Conservation (phyloP, 495 filamentous ascomycete genomes). For the Ramalina intermedia region DNA sequence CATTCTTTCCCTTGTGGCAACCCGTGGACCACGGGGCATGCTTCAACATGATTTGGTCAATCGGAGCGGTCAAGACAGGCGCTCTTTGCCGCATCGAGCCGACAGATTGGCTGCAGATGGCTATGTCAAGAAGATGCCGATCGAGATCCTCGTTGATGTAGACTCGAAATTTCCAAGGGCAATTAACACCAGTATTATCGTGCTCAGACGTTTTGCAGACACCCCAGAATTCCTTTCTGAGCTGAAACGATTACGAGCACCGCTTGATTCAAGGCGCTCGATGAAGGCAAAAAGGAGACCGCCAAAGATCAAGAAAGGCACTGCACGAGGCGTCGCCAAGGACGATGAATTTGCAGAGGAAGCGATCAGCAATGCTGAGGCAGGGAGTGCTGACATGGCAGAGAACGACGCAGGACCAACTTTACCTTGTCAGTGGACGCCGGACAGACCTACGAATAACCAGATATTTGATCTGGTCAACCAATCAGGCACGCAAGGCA, state of each 20-base stretch:
- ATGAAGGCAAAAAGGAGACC: background rate
- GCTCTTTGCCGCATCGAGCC: constrained; percentile 72
- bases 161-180: constrained; percentile 52
- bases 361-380: background rate
- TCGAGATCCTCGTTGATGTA: constrained; percentile 34
- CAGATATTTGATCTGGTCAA: constrained; percentile 40
- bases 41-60: constrained; percentile 63
- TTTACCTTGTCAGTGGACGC: constrained; percentile 30
- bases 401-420: constrained; percentile 15
- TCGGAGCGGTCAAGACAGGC: constrained; percentile 72
- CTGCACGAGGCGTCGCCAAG: background rate
- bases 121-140: constrained; percentile 67
- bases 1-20: constrained; percentile 68
- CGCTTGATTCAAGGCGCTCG: background rate
- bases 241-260: background rate
- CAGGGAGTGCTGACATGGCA: constrained; percentile 9
- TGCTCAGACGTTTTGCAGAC: constrained; percentile 44
- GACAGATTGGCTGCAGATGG: constrained; percentile 59
- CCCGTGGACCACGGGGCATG: constrained; percentile 52
- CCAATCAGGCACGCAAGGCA: constrained; percentile 33
- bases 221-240: constrained; percentile 2
- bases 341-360: background rate
- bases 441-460: constrained; percentile 36
- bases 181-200: constrained; percentile 25
- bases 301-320: background rate